A percentile compares a stretch with the other conserved stretches of the same genome.
Conservation (phyloP, 352 stramenopile species). For the Lagenidium giganteum region DNA sequence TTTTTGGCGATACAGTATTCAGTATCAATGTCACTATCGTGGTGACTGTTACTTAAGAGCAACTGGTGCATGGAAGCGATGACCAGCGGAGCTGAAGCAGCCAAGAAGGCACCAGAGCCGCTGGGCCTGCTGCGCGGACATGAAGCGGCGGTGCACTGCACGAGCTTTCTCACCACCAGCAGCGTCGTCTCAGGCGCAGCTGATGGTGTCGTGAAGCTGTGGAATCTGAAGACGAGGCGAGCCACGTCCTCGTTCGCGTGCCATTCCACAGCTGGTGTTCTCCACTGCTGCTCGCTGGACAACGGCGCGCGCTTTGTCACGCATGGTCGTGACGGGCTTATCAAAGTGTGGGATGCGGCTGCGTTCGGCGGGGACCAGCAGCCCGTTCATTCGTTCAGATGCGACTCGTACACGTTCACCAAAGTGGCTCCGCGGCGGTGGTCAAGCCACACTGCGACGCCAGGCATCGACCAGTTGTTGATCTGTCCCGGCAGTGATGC, state of each 20-base stretch:
- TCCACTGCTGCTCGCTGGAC: slow-evolving; percentile 27
- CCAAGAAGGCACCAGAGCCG: slow-evolving; percentile 25
- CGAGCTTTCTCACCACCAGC: slow-evolving; percentile 36
- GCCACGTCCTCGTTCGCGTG: slow-evolving; percentile 27
- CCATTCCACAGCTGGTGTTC: slow-evolving; percentile 76
- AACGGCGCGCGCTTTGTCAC: slow-evolving; percentile 34
- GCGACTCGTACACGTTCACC: slow-evolving; percentile 61
- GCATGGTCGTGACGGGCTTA: slow-evolving; percentile 65
- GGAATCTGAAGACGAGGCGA: slow-evolving; percentile 57
- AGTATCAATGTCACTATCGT: too few species aligned
- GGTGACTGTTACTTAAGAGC: too few species aligned
- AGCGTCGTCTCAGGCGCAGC: slow-evolving; percentile 43
- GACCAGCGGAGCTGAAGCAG: too few species aligned
- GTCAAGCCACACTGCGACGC: slow-evolving; percentile 5
- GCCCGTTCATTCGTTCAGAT: slow-evolving; percentile 38
- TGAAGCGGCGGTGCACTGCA: slow-evolving; percentile 47
- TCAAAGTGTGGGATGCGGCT: slow-evolving; percentile 57
- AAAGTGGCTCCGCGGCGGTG: slow-evolving; percentile 50
- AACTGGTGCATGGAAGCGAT: too few species aligned
- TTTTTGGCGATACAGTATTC: too few species aligned
- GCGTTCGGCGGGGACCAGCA: slow-evolving; percentile 15
- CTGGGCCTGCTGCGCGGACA: slow-evolving; percentile 69
- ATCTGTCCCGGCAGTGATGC: slow-evolving; percentile 37
- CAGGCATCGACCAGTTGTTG: slow-evolving; percentile 20
- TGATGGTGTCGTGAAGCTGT: slow-evolving; percentile 69